phyloP scores from a whole-genome alignment of 805 yeast genomes.

The Hemisphaericaspora nanyangensis region DNA sequence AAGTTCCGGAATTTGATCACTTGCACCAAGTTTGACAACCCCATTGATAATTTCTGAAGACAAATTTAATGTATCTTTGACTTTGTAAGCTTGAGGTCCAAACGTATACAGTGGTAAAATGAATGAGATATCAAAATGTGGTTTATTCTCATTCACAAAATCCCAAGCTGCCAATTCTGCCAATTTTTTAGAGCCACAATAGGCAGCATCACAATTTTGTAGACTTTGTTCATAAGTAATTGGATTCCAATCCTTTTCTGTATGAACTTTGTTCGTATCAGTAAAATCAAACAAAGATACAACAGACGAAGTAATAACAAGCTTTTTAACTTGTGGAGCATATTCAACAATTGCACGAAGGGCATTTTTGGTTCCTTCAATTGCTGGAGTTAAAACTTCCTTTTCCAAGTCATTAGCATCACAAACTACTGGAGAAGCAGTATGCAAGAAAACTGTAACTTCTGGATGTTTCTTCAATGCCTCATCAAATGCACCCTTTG shows the following conservation, averaged over 20 bases:
- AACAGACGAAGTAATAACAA: slow-evolving; percentile 48
- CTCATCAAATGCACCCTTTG: slow-evolving; percentile 24
- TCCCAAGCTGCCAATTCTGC: slow-evolving; percentile 31
- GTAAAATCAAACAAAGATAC: slow-evolving; percentile 39
- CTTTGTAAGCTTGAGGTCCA: slow-evolving; percentile 31
- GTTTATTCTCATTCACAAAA: slow-evolving; percentile 18
- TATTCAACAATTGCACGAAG: slow-evolving; percentile 37
- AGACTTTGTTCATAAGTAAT: not conserved
- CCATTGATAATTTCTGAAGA: slow-evolving; percentile 25
- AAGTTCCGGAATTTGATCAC: slow-evolving; percentile 9
- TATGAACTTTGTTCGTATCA: slow-evolving; percentile 9
- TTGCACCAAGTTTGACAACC: slow-evolving; percentile 16
- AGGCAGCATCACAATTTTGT: slow-evolving; percentile 9
- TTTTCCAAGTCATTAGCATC: slow-evolving; percentile 14
- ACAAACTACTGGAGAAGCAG: slow-evolving; percentile 26
- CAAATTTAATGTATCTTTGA: slow-evolving; percentile 17
- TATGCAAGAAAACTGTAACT: slow-evolving; percentile 23
- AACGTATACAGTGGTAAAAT: slow-evolving; percentile 21
- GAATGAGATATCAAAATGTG: slow-evolving; percentile 14
- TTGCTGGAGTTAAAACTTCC: slow-evolving; percentile 25
- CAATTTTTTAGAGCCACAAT: slow-evolving; percentile 20
- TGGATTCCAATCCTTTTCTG: slow-evolving; percentile 3
- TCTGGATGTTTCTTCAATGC: slow-evolving; percentile 24
- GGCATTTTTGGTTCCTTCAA: slow-evolving; percentile 26
- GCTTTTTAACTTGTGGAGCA: slow-evolving; percentile 38